Conservation (phyloP, 2,329 filamentous ascomycete species). For the Aspergillus ochraceus region DNA sequence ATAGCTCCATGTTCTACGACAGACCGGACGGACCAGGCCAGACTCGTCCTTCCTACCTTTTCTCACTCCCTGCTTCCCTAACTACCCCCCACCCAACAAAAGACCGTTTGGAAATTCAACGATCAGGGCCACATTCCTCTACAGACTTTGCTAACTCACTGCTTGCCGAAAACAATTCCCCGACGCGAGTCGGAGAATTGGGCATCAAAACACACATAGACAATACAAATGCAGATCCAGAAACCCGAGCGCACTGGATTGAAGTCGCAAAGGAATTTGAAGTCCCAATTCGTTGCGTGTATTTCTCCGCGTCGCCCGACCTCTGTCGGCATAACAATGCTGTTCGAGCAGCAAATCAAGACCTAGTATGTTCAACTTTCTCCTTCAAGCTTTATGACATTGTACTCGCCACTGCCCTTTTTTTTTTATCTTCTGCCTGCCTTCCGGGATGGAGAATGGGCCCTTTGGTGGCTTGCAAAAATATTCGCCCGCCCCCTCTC, state of each 20-base stretch:
- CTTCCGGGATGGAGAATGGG: neutral
- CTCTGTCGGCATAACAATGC: constrained; percentile 84
- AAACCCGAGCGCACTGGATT: constrained; percentile 77
- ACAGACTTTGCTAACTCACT: neutral
- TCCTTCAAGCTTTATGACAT: neutral
- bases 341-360: constrained; percentile 66
- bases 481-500: neutral
- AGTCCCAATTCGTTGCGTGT: constrained; percentile 79
- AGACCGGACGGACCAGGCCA: neutral
- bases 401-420: neutral
- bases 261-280: constrained; percentile 68
- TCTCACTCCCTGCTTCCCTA: neutral
- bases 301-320: constrained; percentile 71
- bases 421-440: neutral
- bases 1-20: constrained; percentile 15
- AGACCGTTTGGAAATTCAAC: neutral
- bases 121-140: neutral
- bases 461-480: neutral
- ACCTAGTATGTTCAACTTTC: constrained; percentile 31
- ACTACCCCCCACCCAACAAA: neutral
- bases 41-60: neutral
- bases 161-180: neutral
- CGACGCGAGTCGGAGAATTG: neutral
- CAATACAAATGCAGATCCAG: constrained; percentile 88
- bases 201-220: constrained; percentile 54